Conservation (phyloP, 1,284 basidiomycete species). For the Hypsizygus ulmarius region DNA sequence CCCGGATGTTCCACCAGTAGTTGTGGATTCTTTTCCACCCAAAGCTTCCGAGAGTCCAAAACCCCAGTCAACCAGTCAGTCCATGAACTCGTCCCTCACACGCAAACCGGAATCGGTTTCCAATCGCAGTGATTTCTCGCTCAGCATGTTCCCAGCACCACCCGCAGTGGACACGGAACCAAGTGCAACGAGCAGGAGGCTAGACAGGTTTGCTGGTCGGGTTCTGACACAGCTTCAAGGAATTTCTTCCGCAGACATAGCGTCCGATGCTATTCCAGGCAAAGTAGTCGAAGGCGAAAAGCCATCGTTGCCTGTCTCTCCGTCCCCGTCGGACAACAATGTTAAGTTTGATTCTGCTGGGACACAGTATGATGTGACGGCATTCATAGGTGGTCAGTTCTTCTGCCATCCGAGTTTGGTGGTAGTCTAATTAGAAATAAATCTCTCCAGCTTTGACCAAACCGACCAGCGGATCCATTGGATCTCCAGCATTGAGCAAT, state of each 20-base stretch:
- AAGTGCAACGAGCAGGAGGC: constrained; percentile 8
- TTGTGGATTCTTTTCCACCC: constrained; percentile 1
- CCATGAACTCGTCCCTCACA: constrained; percentile 26
- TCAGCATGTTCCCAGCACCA: constrained; percentile 68
- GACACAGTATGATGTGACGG: constrained; percentile 70
- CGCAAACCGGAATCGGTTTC: constrained; percentile 36
- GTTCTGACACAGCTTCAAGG: constrained; percentile 7
- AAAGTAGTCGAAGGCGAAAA: constrained; percentile 2
- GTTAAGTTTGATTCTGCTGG: constrained; percentile 42
- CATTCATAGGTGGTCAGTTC: constrained; percentile 65
- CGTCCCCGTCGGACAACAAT: constrained; percentile 16
- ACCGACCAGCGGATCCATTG: constrained; percentile 15
- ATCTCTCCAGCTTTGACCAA: constrained; percentile 30
- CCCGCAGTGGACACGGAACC: constrained; percentile 36
- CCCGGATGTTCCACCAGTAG: neutral
- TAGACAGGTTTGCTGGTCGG: constrained; percentile 10
- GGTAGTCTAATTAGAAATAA: neutral
- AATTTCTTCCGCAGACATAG: neutral
- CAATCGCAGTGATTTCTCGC: constrained; percentile 58
- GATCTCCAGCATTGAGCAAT: constrained; percentile 9
- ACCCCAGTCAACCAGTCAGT: constrained; percentile 10
- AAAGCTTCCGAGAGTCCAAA: constrained; percentile 5
- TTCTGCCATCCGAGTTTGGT: neutral
- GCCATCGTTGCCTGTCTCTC: constrained; percentile 12
- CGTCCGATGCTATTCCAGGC: constrained; percentile 1